Conservation (phyloP, 164 flowering plant species). For the Umbellularia californica region DNA sequence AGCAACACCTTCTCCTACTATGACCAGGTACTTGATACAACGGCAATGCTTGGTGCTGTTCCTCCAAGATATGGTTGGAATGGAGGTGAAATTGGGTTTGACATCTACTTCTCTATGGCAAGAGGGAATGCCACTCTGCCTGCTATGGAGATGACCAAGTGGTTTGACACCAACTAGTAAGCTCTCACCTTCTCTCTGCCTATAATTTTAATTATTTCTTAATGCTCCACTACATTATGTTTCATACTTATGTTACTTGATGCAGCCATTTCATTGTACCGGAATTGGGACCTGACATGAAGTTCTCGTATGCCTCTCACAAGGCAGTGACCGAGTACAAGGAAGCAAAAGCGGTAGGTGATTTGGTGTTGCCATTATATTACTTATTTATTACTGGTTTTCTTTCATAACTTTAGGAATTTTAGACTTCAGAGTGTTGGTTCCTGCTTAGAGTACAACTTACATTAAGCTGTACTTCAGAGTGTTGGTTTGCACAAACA, state of each 20-base stretch:
- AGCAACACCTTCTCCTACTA: conserved; percentile 85
- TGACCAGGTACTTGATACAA: conserved; percentile 80
- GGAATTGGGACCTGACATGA: conserved; percentile 86
- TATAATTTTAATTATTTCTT: neutral
- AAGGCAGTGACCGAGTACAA: conserved; percentile 87
- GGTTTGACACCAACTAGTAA: conserved; percentile 97
- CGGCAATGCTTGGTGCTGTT: conserved; percentile 36
- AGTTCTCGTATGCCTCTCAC: conserved; percentile 85
- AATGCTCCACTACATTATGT: neutral
- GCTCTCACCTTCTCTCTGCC: conserved; percentile 16
- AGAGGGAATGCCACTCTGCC: conserved; percentile 84
- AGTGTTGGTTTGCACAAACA: neutral
- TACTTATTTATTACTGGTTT: neutral
- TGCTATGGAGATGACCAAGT: conserved; percentile 96
- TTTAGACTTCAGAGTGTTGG: neutral
- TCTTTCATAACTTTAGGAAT: neutral
- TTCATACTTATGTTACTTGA: neutral
- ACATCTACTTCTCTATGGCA: conserved; percentile 85
- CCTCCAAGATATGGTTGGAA: conserved; percentile 70
- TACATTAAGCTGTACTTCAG: neutral
- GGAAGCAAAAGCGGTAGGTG: conserved; percentile 80
- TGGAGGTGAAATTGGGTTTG: conserved; percentile 77
- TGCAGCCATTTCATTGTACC: conserved; percentile 91
- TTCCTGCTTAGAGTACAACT: no score
- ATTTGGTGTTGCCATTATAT: neutral